Evolutionary conservation across 768 basidiomycete genomes (phyloP).

Genomic region (Agrocybe chaxingu): DNA sequence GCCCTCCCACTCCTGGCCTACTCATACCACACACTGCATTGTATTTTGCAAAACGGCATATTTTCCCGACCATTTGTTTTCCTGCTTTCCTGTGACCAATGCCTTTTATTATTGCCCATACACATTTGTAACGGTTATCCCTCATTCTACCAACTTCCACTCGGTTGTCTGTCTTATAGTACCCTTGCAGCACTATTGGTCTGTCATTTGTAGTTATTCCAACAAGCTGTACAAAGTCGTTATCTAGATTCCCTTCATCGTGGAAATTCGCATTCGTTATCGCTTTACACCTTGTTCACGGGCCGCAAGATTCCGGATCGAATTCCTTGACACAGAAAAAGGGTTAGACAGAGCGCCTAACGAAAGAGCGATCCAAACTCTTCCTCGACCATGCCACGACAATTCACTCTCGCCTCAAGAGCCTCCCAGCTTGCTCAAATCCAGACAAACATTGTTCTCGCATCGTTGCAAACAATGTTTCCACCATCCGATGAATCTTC

Average conservation of each 20-base stretch:
- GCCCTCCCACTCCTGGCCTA: constrained; percentile 27
- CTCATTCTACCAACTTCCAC: constrained; percentile 44
- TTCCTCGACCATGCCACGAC: constrained; percentile 31
- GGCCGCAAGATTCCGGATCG: constrained; percentile 1
- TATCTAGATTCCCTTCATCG: constrained; percentile 33
- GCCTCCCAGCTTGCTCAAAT: constrained; percentile 85
- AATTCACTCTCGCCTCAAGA: constrained; percentile 79
- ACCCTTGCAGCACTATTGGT: constrained; percentile 60
- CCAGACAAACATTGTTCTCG: constrained; percentile 81
- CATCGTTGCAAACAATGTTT: constrained; percentile 54
- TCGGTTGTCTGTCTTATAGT: constrained; percentile 71
- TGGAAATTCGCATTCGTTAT: constrained; percentile 11
- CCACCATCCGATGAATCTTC: constrained; percentile 35
- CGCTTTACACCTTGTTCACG: background rate
- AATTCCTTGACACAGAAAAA: too few species aligned
- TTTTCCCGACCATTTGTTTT: constrained; percentile 53
- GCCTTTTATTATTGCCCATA: constrained; percentile 35
- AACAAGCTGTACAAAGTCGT: constrained; percentile 54
- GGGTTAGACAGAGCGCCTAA: background rate
- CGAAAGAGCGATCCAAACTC: background rate
- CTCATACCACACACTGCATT: constrained; percentile 50
- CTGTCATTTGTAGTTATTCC: constrained; percentile 74
- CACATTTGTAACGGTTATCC: constrained; percentile 62
- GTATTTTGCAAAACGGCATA: constrained; percentile 68
- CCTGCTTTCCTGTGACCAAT: constrained; percentile 45